phyloP scores from a whole-genome alignment of 1,284 basidiomycete species.

The Ustilago esculenta region DNA sequence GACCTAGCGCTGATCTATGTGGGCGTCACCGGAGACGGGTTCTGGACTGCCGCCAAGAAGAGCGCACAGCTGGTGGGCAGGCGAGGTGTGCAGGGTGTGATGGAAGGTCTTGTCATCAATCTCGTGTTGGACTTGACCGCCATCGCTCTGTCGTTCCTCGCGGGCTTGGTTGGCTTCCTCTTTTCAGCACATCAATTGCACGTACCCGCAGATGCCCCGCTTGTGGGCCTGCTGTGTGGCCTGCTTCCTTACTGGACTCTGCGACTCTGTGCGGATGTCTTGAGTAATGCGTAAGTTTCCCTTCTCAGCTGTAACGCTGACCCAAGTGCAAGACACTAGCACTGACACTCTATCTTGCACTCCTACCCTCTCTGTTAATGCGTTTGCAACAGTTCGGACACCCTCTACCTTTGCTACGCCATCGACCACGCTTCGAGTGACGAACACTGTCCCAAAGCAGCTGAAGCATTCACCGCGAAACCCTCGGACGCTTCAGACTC shows the following conservation, averaged over 20 bases:
- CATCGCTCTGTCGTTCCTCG: conserved; percentile 79
- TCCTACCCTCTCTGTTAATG: background rate
- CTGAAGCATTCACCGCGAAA: conserved; percentile 36
- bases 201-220: conserved; percentile 80
- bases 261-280: conserved; percentile 81
- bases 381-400: conserved; percentile 71
- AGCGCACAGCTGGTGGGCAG: conserved; percentile 73
- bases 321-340: too few relatives aligned
- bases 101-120: conserved; percentile 74
- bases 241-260: conserved; percentile 83
- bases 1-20: conserved; percentile 84
- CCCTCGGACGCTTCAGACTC: conserved; percentile 28
- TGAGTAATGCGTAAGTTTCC: conserved; percentile 77
- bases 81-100: conserved; percentile 64
- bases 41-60: conserved; percentile 79
- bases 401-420: conserved; percentile 86
- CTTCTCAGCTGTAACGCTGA: too few relatives aligned
- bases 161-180: conserved; percentile 82
- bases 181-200: conserved; percentile 84
- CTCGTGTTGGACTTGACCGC: conserved; percentile 74
- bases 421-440: conserved; percentile 77
- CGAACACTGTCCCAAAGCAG: conserved; percentile 41
- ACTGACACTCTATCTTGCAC: too few relatives aligned
- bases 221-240: conserved; percentile 80
- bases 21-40: conserved; percentile 84